A percentile compares a stretch with the other conserved stretches of the same genome.
Conservation (phyloP, 2,329 filamentous ascomycete genomes). For the Botrytis squamosa region DNA sequence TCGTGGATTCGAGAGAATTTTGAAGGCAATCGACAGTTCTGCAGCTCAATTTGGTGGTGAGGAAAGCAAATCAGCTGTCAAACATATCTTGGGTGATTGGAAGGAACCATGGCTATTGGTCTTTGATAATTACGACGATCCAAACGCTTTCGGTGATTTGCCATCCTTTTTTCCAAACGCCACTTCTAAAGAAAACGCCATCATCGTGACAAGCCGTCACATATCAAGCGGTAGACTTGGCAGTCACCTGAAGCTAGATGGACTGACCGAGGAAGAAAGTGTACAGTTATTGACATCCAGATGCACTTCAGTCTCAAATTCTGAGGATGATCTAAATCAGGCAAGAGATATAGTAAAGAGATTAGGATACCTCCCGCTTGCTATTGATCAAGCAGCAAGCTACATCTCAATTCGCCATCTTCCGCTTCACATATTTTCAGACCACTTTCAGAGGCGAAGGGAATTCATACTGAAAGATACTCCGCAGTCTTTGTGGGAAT, state of each 20-base stretch:
- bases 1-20: conserved; percentile 25
- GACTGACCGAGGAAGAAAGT: conserved; percentile 22
- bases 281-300: conserved; percentile 15
- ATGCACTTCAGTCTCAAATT: background rate
- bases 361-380: conserved; percentile 30
- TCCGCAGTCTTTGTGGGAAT: conserved; percentile 23
- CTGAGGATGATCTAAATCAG: background rate
- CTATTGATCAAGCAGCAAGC: conserved; percentile 33
- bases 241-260: background rate
- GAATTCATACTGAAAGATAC: conserved; percentile 23
- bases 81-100: conserved; percentile 16
- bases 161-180: conserved; percentile 11
- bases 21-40: conserved; percentile 20
- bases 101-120: conserved; percentile 29
- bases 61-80: conserved; percentile 19
- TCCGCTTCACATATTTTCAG: conserved; percentile 22
- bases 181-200: background rate
- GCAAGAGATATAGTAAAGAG: conserved; percentile 16
- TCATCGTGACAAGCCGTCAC: conserved; percentile 26
- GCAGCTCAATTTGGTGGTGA: background rate
- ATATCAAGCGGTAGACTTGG: conserved; percentile 20
- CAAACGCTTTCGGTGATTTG: conserved; percentile 18
- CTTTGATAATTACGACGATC: conserved; percentile 33
- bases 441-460: conserved; percentile 23
- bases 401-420: conserved; percentile 28